These are phyloP conservation scores for Bacterosira constricta DNA, from an alignment of 108 stramenopile species.

Conservation along the genomic window DNA sequence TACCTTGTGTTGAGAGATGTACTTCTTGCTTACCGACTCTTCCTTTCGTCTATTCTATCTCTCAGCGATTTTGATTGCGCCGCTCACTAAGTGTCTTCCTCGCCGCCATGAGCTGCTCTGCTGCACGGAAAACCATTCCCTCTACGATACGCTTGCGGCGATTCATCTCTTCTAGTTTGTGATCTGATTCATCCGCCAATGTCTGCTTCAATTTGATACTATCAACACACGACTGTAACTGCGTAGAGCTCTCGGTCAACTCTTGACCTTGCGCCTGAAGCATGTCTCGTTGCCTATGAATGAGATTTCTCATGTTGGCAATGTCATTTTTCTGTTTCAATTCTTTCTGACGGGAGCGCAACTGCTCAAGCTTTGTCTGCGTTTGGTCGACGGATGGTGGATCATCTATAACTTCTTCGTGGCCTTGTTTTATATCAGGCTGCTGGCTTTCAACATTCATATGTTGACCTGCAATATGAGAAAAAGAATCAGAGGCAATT, in stretches of 20 bases:
- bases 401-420: too few relatives aligned
- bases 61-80: neutral
- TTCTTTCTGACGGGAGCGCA: constrained; percentile 38
- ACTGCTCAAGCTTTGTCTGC: constrained; percentile 25
- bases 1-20: neutral
- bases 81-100: constrained; percentile 31
- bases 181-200: constrained; percentile 25
- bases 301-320: constrained; percentile 32
- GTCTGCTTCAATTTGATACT: constrained; percentile 41
- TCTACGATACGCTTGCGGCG: constrained; percentile 43
- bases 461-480: too few relatives aligned
- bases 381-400: too few relatives aligned
- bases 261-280: constrained; percentile 26
- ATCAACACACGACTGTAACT: constrained; percentile 20
- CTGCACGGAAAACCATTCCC: constrained; percentile 43
- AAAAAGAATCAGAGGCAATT: too few relatives aligned
- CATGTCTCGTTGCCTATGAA: constrained; percentile 36
- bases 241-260: constrained; percentile 35
- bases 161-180: constrained; percentile 38
- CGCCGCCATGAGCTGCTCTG: constrained; percentile 43
- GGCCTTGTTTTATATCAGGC: too few relatives aligned
- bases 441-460: too few relatives aligned
- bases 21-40: neutral
- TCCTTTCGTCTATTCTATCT: neutral
- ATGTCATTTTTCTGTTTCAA: constrained; percentile 43